Conservation (phyloP, 1,284 basidiomycete species). For the Irpex rosettiformis region DNA sequence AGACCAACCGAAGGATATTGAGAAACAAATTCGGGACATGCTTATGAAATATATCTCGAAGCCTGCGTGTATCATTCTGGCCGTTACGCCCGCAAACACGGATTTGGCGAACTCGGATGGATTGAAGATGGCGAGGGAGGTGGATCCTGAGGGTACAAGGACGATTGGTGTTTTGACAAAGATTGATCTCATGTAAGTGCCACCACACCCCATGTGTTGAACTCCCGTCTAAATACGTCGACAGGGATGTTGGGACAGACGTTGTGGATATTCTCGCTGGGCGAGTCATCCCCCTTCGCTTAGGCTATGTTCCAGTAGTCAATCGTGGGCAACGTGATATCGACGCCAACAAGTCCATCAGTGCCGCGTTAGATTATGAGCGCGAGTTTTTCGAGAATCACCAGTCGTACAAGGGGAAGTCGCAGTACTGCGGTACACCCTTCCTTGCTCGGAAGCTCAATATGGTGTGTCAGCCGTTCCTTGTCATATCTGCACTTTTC, state of each 20-base stretch:
- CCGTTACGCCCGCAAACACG: constrained; percentile 94
- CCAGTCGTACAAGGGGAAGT: constrained; percentile 87
- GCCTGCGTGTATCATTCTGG: constrained; percentile 87
- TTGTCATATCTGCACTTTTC: not conserved
- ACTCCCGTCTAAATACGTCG: constrained; percentile 7
- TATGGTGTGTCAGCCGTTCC: constrained; percentile 53
- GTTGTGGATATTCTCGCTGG: constrained; percentile 98
- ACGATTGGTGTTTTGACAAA: constrained; percentile 99
- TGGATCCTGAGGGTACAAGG: constrained; percentile 92
- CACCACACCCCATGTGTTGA: not conserved
- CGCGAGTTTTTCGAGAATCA: constrained; percentile 94
- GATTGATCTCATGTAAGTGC: constrained; percentile 89
- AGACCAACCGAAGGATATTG: constrained; percentile 96
- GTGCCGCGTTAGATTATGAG: constrained; percentile 84
- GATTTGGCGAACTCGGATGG: constrained; percentile 99
- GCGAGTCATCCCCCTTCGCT: constrained; percentile 89
- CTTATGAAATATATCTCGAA: constrained; percentile 93
- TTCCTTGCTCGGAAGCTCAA: constrained; percentile 97
- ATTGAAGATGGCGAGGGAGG: constrained; percentile 92
- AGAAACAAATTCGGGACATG: constrained; percentile 98
- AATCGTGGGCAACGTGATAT: constrained; percentile 98
- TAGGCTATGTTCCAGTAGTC: constrained; percentile 97
- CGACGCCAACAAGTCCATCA: constrained; percentile 83
- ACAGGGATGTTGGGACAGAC: constrained; percentile 95
- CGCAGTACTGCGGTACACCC: constrained; percentile 95